Base-by-base conservation (phyloP, 768 basidiomycete genomes). In the Trametes villosa region DNA sequence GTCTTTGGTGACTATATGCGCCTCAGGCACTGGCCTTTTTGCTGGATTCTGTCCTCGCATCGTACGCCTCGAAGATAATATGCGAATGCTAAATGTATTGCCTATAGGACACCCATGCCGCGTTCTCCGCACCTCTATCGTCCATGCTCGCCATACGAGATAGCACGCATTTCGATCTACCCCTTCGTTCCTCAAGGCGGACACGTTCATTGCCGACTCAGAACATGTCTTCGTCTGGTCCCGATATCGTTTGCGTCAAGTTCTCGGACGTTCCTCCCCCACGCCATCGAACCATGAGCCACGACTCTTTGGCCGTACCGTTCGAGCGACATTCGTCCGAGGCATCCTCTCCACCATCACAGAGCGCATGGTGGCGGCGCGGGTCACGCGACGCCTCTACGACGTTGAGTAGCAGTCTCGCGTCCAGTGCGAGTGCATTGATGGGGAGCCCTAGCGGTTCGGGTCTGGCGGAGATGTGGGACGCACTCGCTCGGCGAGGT, bases 91-190 rank as follows among this genome's bases (percentile, higher is more conserved):
- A n/a, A n/a, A n/a, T n/a, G n/a, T n/a, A n/a, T n/a, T 12, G 44
- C 49, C 30, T 31, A 44, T 62, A 85, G 83, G 77, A 81, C 18
- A 51, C 62, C 0, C 67, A 68, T 31, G 76, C 81, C 0, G 68
- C 75, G 1, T 79, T 81, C 33, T 69, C 70, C 13, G 71, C 81
- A 26, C 71, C 79, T 1, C 66, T 87, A 4, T 63, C 71, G 1
- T 66, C 76, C 4, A 73, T 86, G 24, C 70, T 72, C 1, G 75
- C 77, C 0, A 71, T 87, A 9, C 78, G 75, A 13, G 82, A 80
- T 9, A 70, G 75, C 0, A 81, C 81, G 9, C 75, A 82, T 22
- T 74, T 86, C 22, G 67, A 71, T 34, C 65, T 69, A 4, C 66
- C 73, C 24, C 66, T 27, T 58, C 65, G 6, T 57, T 74, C 20